These are phyloP conservation scores for Mortierella sp. DNA, from an alignment of 371 early-diverging fungal species.

Conservation along the genomic window DNA sequence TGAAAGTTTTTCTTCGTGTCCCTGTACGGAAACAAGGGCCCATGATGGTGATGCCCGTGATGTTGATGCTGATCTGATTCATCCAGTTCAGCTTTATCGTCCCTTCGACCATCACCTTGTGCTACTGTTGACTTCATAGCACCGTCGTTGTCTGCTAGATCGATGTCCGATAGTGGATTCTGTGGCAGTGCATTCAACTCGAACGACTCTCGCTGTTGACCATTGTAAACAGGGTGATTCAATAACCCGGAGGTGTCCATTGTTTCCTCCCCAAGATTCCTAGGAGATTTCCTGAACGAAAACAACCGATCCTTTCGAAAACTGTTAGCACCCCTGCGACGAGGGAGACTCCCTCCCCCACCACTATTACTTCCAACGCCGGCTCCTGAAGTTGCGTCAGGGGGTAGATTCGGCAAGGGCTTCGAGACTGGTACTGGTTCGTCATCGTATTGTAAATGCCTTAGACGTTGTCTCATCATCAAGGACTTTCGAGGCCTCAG, in stretches of 20 bases:
- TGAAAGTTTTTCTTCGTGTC: slow-evolving; percentile 16
- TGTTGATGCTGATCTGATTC: not conserved
- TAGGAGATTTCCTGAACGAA: no score
- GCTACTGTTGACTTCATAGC: not conserved
- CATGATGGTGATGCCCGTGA: slow-evolving; percentile 24
- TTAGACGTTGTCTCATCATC: slow-evolving; percentile 21
- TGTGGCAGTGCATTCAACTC: not conserved
- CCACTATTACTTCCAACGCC: not conserved
- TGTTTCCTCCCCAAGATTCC: no score
- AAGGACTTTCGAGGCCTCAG: slow-evolving; percentile 13
- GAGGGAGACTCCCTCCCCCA: not conserved
- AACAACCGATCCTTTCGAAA: no score
- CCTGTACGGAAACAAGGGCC: slow-evolving; percentile 36
- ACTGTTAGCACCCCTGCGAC: not conserved
- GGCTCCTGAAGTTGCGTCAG: not conserved
- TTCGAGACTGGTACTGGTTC: slow-evolving; percentile 7
- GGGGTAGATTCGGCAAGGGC: not conserved
- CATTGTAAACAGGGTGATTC: no score
- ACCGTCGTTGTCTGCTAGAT: not conserved
- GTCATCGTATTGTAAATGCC: slow-evolving; percentile 24
- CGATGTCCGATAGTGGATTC: not conserved
- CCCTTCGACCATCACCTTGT: not conserved
- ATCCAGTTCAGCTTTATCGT: not conserved
- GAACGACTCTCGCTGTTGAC: not conserved
- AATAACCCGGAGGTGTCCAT: no score